Percentiles rank a stretch among this genome's conserved stretches.
Evolutionary conservation across 768 basidiomycete species (phyloP).

Genomic region (Auricularia cornea): DNA sequence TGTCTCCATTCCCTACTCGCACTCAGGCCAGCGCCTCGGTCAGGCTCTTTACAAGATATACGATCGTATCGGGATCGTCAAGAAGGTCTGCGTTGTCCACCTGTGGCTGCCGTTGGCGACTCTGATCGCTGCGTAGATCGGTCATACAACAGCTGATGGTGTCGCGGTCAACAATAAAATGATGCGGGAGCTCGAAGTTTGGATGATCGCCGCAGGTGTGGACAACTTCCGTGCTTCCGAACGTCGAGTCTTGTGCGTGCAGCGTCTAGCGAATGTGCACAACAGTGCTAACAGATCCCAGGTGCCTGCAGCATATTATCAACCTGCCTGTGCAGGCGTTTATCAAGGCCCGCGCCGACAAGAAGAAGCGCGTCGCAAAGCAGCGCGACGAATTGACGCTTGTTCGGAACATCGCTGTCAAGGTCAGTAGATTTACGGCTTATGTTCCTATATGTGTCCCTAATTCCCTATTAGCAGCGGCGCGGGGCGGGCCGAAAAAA

Average conservation of each 20-base stretch:
- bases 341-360: slow-evolving; percentile 6
- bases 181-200: slow-evolving; percentile 18
- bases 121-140: too few species aligned
- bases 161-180: slow-evolving; percentile 31
- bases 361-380: slow-evolving; percentile 1
- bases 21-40: slow-evolving; percentile 27
- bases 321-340: slow-evolving; percentile 26
- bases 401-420: slow-evolving; percentile 18
- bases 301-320: slow-evolving; percentile 28
- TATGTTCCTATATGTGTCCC: too few species aligned
- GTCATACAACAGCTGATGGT: slow-evolving; percentile 31
- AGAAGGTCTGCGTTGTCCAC: too few species aligned
- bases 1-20: slow-evolving; percentile 25
- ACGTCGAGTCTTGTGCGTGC: slow-evolving; percentile 12
- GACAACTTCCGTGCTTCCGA: slow-evolving; percentile 3
- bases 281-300: not conserved
- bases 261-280: too few species aligned
- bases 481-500: slow-evolving; percentile 22
- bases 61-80: slow-evolving; percentile 18
- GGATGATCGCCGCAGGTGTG: slow-evolving; percentile 3
- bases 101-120: too few species aligned
- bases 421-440: slow-evolving; percentile 15
- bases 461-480: slow-evolving; percentile 8
- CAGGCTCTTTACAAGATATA: slow-evolving; percentile 31
- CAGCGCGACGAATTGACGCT: slow-evolving; percentile 20